A percentile compares a stretch with the other conserved stretches of the same genome.
Conservation (phyloP, 805 yeast species). For the Saccharomycopsis oosterbeekiorum region DNA sequence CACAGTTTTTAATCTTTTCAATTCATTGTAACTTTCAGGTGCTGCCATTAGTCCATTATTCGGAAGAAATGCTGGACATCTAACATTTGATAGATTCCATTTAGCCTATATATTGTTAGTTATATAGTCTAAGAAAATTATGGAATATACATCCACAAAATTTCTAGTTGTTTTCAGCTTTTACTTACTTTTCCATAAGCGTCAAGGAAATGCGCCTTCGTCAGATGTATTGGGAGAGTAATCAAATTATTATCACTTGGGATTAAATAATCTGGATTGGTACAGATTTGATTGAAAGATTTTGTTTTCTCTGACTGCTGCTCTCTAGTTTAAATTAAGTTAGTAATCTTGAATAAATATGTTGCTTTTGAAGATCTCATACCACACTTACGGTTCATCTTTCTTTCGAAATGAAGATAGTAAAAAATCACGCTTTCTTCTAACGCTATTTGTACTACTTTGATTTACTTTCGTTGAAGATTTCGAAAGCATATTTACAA, state of each 20-base stretch:
- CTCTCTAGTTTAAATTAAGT: not conserved
- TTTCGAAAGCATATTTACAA: not conserved
- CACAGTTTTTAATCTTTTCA: conserved; percentile 36
- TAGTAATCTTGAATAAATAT: not conserved
- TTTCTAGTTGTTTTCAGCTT: no score
- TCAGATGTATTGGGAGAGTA: conserved; percentile 28
- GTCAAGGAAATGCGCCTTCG: conserved; percentile 46
- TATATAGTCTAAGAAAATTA: no score
- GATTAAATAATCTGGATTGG: not conserved
- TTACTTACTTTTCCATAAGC: conserved; percentile 33
- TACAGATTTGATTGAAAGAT: not conserved
- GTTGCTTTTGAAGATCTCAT: not conserved
- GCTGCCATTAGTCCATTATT: conserved; percentile 43
- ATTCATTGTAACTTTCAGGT: conserved; percentile 49
- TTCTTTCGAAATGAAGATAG: not conserved
- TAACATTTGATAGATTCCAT: conserved; percentile 44
- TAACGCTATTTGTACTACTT: not conserved
- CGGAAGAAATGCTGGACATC: conserved; percentile 43
- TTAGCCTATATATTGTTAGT: conserved; percentile 27
- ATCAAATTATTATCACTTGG: conserved; percentile 9
- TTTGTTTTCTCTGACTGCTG: not conserved
- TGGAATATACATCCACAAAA: no score
- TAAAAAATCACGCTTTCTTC: not conserved
- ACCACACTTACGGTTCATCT: not conserved
- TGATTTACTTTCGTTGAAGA: not conserved